Evolutionary conservation across 2,329 filamentous ascomycete genomes (phyloP).

Genomic region (Fusarium phyllophilum): DNA sequence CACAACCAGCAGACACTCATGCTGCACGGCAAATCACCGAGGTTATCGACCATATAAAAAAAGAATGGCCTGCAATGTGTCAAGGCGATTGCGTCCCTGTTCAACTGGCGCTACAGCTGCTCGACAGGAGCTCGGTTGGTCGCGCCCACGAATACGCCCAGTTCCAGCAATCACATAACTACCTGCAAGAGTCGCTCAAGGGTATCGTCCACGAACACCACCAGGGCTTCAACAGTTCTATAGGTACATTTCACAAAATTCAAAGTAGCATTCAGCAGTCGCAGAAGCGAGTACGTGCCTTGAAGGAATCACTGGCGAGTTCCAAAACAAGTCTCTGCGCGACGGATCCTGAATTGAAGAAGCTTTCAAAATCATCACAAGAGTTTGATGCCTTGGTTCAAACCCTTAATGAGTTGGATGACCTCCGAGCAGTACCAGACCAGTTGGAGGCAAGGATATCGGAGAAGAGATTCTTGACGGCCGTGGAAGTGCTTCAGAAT

Average conservation of each 20-base stretch:
- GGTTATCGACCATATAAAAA: conserved; percentile 83
- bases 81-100: conserved; percentile 90
- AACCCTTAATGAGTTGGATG: conserved; percentile 84
- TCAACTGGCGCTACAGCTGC: conserved; percentile 91
- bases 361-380: conserved; percentile 86
- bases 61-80: conserved; percentile 93
- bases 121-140: conserved; percentile 93
- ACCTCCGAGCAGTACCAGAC: conserved; percentile 88
- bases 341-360: conserved; percentile 90
- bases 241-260: conserved; percentile 98
- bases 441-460: conserved; percentile 94
- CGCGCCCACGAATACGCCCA: conserved; percentile 87
- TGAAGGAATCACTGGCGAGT: conserved; percentile 84
- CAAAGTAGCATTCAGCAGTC: conserved; percentile 91
- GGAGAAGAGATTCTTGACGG: conserved; percentile 92
- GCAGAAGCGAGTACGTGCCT: conserved; percentile 81
- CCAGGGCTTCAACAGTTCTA: conserved; percentile 98
- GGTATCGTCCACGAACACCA: conserved; percentile 98
- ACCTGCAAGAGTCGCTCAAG: conserved; percentile 93
- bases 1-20: conserved; percentile 50
- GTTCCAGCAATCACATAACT: conserved; percentile 84
- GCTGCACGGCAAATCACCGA: conserved; percentile 67
- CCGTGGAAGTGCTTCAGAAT: conserved; percentile 90
- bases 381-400: conserved; percentile 91
- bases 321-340: conserved; percentile 85